A percentile compares a stretch with the other conserved stretches of the same genome.
These are phyloP conservation scores for Phytophthora hybrid DNA, from an alignment of 352 stramenopile species.

Conservation along the genomic window DNA sequence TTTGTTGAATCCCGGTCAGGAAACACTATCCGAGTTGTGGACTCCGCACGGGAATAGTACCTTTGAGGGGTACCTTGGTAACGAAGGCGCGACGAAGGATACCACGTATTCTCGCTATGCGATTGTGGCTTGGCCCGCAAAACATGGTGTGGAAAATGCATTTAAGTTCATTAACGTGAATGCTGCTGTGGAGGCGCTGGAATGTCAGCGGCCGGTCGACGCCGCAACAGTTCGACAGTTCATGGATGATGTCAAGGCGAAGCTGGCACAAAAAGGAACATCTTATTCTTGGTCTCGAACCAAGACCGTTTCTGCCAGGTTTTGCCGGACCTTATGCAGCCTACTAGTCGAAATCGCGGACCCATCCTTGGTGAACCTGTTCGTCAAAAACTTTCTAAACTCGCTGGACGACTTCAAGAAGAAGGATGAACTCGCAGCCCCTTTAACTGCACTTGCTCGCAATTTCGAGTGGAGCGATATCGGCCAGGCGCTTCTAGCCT, in stretches of 20 bases:
- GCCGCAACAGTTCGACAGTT: not conserved
- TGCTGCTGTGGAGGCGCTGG: not conserved
- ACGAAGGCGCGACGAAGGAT: not conserved
- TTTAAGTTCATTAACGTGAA: not conserved
- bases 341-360: not conserved
- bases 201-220: not conserved
- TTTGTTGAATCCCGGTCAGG: not conserved
- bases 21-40: not conserved
- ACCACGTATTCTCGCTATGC: not conserved
- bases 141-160: not conserved
- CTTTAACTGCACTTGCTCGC: not conserved
- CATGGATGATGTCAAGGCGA: not conserved
- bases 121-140: not conserved
- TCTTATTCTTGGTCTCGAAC: not conserved
- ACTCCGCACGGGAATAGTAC: not conserved
- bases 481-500: not conserved
- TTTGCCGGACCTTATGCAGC: not conserved
- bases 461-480: not conserved
- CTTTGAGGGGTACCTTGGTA: not conserved
- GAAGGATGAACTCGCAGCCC: not conserved
- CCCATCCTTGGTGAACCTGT: not conserved
- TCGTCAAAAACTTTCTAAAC: not conserved
- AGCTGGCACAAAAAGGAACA: not conserved
- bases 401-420: constrained; percentile 1
- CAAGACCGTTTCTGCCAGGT: not conserved